Evolutionary conservation across 78 protist species (phyloP).

Genomic region (Cavenderia fasciculata): DNA sequence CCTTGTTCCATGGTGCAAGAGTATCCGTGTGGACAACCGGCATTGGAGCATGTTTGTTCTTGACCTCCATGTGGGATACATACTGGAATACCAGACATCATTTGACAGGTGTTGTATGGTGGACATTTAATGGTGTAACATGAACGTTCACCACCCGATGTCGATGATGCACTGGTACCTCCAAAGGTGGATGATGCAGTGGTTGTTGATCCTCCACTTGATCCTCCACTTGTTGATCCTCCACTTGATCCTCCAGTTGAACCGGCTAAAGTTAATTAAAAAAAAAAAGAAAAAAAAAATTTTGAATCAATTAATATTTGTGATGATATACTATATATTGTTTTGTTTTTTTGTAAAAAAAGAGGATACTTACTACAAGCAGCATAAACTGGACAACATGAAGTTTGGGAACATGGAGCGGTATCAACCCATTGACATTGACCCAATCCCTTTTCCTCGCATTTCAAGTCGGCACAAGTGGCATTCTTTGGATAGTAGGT

Average conservation of each 20-base stretch:
- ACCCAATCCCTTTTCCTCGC: not conserved
- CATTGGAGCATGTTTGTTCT: not conserved
- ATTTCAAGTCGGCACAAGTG: slow-evolving; percentile 30
- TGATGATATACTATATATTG: not conserved
- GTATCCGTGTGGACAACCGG: not conserved
- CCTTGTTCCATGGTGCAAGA: not conserved
- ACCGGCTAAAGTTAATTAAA: not conserved
- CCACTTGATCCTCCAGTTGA: not conserved
- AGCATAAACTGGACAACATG: slow-evolving; percentile 54
- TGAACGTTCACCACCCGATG: not conserved
- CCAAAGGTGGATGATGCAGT: slow-evolving; percentile 19
- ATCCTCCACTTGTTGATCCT: not conserved
- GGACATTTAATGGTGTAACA: not conserved
- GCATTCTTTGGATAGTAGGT: not conserved
- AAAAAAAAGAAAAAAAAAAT: too few relatives aligned
- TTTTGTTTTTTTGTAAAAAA: not conserved
- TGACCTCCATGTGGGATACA: not conserved
- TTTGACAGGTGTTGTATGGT: not conserved
- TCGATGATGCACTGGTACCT: not conserved
- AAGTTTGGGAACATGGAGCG: slow-evolving; percentile 37
- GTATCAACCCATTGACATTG: slow-evolving; percentile 49
- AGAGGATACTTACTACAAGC: not conserved
- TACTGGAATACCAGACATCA: not conserved
- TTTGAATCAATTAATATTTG: too few relatives aligned
- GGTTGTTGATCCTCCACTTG: not conserved